These are phyloP conservation scores for Exophiala lecanii-corni DNA, from an alignment of 2,329 filamentous ascomycete species.

Conservation along the genomic window DNA sequence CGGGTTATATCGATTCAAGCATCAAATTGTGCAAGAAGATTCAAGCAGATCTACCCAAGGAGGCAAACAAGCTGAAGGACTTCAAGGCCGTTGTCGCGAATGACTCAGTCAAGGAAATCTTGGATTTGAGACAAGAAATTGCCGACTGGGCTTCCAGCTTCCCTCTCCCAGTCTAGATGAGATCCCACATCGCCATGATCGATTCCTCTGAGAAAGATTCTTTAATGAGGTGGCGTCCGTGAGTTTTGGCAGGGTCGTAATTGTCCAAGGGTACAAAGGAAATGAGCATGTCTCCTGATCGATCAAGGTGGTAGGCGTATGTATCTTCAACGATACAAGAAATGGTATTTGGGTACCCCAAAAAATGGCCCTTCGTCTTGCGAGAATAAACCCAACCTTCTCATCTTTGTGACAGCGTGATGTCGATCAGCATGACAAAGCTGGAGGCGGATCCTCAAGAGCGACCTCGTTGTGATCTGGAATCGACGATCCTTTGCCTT, in stretches of 20 bases:
- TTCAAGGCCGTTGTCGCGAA: slow-evolving; percentile 88
- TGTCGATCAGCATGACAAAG: no score
- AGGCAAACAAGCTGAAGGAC: slow-evolving; percentile 99
- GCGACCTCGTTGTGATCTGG: no score
- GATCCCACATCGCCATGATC: background rate
- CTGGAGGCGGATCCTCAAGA: no score
- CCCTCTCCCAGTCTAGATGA: slow-evolving; percentile 72
- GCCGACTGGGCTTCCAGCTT: slow-evolving; percentile 79
- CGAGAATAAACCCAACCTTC: no score
- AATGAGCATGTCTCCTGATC: no score
- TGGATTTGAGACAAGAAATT: slow-evolving; percentile 83
- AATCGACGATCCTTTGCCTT: no score
- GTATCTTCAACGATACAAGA: background rate
- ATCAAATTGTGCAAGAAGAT: slow-evolving; percentile 81
- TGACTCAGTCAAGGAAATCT: slow-evolving; percentile 76
- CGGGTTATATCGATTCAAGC: slow-evolving; percentile 77
- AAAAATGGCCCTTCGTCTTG: no score
- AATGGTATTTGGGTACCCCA: no score
- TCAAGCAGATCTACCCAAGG: slow-evolving; percentile 81
- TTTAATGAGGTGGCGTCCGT: background rate
- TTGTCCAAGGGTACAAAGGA: background rate
- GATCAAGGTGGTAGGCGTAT: background rate
- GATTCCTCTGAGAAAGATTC: no score
- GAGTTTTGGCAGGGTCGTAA: no score
- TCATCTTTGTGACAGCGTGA: no score